Conservation (phyloP, 1,284 basidiomycete genomes). For the Ceratorhiza oryzae-sativae region DNA sequence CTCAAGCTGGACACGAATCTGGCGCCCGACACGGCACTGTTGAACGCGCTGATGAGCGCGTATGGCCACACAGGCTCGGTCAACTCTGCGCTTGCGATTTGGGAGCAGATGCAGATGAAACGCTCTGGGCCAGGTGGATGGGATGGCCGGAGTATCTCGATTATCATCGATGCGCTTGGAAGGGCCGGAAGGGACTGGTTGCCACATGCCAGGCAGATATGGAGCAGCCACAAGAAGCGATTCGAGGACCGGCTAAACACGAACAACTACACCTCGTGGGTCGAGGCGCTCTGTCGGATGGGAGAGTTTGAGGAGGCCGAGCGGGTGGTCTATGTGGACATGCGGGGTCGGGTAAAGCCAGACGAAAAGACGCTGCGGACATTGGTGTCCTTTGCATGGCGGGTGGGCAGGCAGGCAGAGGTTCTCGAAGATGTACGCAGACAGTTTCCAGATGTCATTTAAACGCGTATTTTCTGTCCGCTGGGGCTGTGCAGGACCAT, state of each 20-base stretch:
- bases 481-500: constrained; percentile 24
- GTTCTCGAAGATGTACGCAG: constrained; percentile 20
- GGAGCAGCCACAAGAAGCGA: constrained; percentile 1
- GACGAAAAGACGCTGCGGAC: constrained; percentile 37
- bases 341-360: background rate
- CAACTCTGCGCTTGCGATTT: constrained; percentile 75
- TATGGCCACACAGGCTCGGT: constrained; percentile 81
- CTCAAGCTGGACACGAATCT: constrained; percentile 79
- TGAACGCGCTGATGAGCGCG: constrained; percentile 90
- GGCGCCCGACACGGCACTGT: constrained; percentile 75
- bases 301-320: constrained; percentile 36
- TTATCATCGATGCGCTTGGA: constrained; percentile 85
- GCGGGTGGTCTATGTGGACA: constrained; percentile 37
- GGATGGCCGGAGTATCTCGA: constrained; percentile 74
- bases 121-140: constrained; percentile 60
- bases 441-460: constrained; percentile 27
- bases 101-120: constrained; percentile 73
- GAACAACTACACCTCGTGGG: constrained; percentile 39
- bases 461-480: background rate
- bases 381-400: constrained; percentile 37
- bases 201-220: constrained; percentile 21
- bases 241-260: constrained; percentile 1
- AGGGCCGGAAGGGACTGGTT: background rate
- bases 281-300: constrained; percentile 38
- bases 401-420: constrained; percentile 29